Evolutionary conservation across 2,329 filamentous ascomycete species (phyloP).

Genomic region (Ceratocystis smalleyi): DNA sequence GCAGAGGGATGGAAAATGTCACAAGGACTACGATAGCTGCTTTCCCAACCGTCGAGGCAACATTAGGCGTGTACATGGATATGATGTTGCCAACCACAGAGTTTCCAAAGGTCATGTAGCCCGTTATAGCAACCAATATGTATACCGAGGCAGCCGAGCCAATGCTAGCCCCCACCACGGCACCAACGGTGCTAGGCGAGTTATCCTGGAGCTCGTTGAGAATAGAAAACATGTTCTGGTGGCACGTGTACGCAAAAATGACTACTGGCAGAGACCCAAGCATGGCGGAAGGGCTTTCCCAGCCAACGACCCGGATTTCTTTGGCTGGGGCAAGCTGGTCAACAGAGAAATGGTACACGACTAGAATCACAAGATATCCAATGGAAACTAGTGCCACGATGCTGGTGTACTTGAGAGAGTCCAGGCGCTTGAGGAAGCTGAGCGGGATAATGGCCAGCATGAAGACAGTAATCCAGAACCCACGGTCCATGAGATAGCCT

Average conservation of each 20-base stretch:
- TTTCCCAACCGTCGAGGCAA: conserved; percentile 80
- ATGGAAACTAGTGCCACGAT: conserved; percentile 83
- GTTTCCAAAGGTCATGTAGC: conserved; percentile 90
- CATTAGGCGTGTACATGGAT: conserved; percentile 66
- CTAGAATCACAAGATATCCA: conserved; percentile 80
- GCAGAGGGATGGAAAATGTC: conserved; percentile 88
- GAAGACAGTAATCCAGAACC: conserved; percentile 96
- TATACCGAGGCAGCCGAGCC: conserved; percentile 80
- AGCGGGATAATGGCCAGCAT: conserved; percentile 93
- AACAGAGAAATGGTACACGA: conserved; percentile 79
- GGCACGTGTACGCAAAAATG: conserved; percentile 98
- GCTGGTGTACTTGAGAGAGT: conserved; percentile 95
- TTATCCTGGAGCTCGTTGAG: conserved; percentile 86
- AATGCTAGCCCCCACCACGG: conserved; percentile 69
- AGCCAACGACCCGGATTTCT: conserved; percentile 58
- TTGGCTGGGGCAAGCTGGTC: conserved; percentile 63
- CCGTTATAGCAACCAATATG: conserved; percentile 80
- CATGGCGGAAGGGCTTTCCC: conserved; percentile 62
- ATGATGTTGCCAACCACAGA: conserved; percentile 85
- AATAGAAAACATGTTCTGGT: conserved; percentile 99
- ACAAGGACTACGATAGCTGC: conserved; percentile 92
- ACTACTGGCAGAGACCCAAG: conserved; percentile 85
- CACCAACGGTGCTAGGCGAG: conserved; percentile 56
- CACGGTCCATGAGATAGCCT: conserved; percentile 68
- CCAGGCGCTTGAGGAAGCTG: conserved; percentile 76